Evolutionary conservation across 2,329 filamentous ascomycete species (phyloP), one percentile per base, ranked within the genome.

Genomic region (Curvularia sp.): DNA sequence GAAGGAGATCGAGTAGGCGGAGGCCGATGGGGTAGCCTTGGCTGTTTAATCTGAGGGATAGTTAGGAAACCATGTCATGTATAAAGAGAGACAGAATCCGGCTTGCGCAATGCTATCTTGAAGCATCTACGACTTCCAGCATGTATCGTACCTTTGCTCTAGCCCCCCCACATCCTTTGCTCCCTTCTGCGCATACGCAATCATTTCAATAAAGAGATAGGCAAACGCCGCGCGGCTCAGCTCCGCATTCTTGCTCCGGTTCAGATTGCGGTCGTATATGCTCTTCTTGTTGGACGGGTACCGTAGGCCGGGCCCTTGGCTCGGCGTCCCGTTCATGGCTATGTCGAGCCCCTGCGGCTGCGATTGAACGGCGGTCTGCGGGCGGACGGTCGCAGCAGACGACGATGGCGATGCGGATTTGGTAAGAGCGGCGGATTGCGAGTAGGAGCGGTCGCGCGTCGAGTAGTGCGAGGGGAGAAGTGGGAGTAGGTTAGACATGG

Each of bases 181-280:
- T 62, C 91, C 85, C 71, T 89, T 86, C 77, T 98, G 95, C 67
- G 95, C 94, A 78, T 98, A 98, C 71, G 88, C 89, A 49, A 99
- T 93, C 91, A 98, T 97, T 82, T 97, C 94, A 60, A 90, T 89
- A 76, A 99, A 98, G 58, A 99, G 84, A 78, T 96, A 98, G 42
- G 95, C 94, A 79, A 99, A 98, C 79, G 92, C 93, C 10, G 95
- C 88, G 75, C 96, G 90, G 77, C 93, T 97, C 66, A 96, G 87
- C 82, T 98, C 94, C 58, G 91, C 86, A 69, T 91, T 92, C 77
- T 92, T 91, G 70, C 89, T 90, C 64, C 95, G 90, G 80, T 97
- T 97, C 61, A 98, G 84, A 62, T 96, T 93, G 55, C 95, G 87
- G 83, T 97, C 93, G 83, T 98, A 99, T 81, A 99, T 98, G 65